A percentile compares a stretch with the other conserved stretches of the same genome.
Conservation (phyloP, 129 eudicot species). For the Deinandra increscens region DNA sequence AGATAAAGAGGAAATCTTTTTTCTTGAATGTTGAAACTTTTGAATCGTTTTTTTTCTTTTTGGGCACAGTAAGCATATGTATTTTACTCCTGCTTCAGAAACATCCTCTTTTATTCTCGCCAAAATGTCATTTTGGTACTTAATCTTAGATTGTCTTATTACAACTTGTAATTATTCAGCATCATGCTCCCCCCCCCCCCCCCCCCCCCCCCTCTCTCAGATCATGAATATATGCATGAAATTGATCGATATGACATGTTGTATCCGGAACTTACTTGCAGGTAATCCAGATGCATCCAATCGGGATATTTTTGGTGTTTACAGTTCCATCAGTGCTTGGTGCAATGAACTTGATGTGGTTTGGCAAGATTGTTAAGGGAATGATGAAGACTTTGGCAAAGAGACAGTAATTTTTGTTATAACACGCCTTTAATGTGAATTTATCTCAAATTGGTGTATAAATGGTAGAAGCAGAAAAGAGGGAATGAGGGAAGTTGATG, state of each 20-base stretch:
- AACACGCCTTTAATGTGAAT: slow-evolving; percentile 8
- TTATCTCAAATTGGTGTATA: slow-evolving; percentile 19
- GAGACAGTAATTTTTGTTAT: slow-evolving; percentile 37
- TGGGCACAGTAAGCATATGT: no score
- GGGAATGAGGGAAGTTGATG: slow-evolving; percentile 4
- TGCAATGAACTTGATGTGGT: slow-evolving; percentile 87
- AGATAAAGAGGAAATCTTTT: not conserved
- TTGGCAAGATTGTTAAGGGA: slow-evolving; percentile 82
- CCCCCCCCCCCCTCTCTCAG: no score
- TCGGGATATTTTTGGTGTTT: slow-evolving; percentile 59
- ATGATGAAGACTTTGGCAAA: slow-evolving; percentile 70
- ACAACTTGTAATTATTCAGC: no score
- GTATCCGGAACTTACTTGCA: slow-evolving; percentile 18
- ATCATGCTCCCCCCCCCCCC: no score
- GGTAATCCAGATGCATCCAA: slow-evolving; percentile 64
- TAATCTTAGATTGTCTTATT: no score
- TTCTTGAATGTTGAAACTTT: not conserved
- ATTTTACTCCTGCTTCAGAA: no score
- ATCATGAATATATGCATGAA: not conserved
- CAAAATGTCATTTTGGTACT: not conserved
- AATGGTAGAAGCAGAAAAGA: slow-evolving; percentile 26
- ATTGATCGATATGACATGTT: not conserved
- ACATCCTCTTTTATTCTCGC: not conserved
- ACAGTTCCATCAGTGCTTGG: slow-evolving; percentile 71
- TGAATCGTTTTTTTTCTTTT: not conserved